Base-by-base conservation (phyloP, 768 basidiomycete genomes). In the Cystofilobasidium ferigula region DNA sequence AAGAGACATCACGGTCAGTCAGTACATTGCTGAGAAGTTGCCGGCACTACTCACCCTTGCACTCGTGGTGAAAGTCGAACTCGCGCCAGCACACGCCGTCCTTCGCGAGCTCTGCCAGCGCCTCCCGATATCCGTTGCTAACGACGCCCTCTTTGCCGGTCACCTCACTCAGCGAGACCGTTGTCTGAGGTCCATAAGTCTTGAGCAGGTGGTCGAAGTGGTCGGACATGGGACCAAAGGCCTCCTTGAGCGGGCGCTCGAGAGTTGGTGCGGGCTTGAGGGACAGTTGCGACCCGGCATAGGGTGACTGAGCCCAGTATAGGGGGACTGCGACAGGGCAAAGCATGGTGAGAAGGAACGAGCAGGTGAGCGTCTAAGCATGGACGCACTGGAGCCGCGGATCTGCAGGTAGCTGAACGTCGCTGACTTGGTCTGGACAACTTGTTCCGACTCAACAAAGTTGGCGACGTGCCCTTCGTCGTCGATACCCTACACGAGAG, bases 61-160 rank as follows among this genome's bases (percentile, higher is more conserved):
- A 94, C 75, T 95, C 90, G 3, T 79, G 81, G 76, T 97, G 94
- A 75, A 97, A 98, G 74, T 97, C 94, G 72, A 92, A 97, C 28
- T 72, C 76, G 42, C 69, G 63, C 68, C 57, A 77, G 72, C 70
- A 73, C 30, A 80, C 69, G 18, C 77, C 75, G 16, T 71, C 69
- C 30, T 73, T 67, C 8, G 66, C 70, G n/a, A 80, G 57, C 1
- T 83, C 84, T 9, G 81, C 76, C 72, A 85, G 82, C 63, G 83
- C 83, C 40, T 87, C 82, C 53, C 83, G 79, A 73, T 89, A 99
- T 20, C 86, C 88, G 61, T 82, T 78, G 0, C 91, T 89, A 13
- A 98, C 81, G 1, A 78, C 78, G 0, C 81, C 85, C 76, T 99
- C 95, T 73, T 87, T 95, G 14, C 95, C 95, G 9, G 84, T 80